Evolutionary conservation across 805 yeast genomes (phyloP).

Genomic region (Alloascoidea africana): DNA sequence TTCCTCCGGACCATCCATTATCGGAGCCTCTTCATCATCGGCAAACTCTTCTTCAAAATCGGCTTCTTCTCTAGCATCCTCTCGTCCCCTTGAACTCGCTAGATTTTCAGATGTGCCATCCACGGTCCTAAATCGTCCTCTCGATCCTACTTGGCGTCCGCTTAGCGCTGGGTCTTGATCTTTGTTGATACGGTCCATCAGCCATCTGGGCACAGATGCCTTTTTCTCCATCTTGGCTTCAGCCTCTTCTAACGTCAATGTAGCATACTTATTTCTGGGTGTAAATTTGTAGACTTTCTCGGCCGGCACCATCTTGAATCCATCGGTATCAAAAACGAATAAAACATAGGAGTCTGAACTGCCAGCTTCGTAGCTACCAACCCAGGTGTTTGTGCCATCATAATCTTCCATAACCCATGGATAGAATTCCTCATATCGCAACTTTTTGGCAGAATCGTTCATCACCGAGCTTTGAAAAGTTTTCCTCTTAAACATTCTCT

Average conservation of each 20-base stretch:
- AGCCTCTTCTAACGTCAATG: constrained; percentile 90
- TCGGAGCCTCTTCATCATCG: constrained; percentile 98
- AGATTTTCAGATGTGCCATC: constrained; percentile 23
- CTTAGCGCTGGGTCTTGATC: constrained; percentile 32
- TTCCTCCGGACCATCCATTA: constrained; percentile 90
- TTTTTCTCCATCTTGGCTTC: constrained; percentile 85
- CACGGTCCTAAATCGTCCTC: constrained; percentile 31
- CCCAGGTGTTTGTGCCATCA: constrained; percentile 89
- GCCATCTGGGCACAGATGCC: constrained; percentile 76
- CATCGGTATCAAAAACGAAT: constrained; percentile 71
- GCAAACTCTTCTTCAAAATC: constrained; percentile 96
- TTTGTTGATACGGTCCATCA: constrained; percentile 81
- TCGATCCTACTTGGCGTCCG: constrained; percentile 21
- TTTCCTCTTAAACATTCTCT: constrained; percentile 50
- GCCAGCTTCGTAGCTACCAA: constrained; percentile 88
- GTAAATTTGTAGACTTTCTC: constrained; percentile 91
- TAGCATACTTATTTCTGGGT: constrained; percentile 84
- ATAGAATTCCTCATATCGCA: constrained; percentile 89
- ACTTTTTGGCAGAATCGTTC: constrained; percentile 68
- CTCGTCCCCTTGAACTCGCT: constrained; percentile 23
- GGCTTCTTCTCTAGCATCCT: constrained; percentile 76
- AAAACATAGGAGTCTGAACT: constrained; percentile 78
- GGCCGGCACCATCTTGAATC: constrained; percentile 89
- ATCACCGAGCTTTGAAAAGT: constrained; percentile 72
- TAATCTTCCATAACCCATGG: constrained; percentile 99